These are phyloP conservation scores for Naganishia albida DNA, from an alignment of 1,284 basidiomycete species.

Conservation along the genomic window DNA sequence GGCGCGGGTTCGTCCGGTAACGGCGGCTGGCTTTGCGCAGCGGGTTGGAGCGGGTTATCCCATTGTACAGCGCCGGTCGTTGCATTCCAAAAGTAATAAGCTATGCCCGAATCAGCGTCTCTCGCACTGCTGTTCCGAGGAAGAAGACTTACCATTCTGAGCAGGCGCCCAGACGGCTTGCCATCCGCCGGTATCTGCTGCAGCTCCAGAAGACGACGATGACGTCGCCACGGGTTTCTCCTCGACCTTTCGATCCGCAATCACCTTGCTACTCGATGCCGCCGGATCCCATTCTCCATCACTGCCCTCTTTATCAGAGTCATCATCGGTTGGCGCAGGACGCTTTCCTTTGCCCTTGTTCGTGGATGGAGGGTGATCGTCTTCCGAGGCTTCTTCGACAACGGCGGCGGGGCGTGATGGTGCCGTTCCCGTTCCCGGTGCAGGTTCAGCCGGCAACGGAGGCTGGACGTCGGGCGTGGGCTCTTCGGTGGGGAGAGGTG, in stretches of 20 bases:
- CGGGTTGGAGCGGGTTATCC: conserved; percentile 69
- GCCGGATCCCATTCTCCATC: conserved; percentile 39
- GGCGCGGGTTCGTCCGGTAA: conserved; percentile 54
- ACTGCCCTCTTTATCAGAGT: conserved; percentile 31
- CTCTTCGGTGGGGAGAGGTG: conserved; percentile 20
- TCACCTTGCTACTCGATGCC: conserved; percentile 35
- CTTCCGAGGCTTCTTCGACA: conserved; percentile 7
- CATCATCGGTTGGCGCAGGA: conserved; percentile 26
- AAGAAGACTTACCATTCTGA: conserved; percentile 59
- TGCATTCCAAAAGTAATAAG: conserved; percentile 86
- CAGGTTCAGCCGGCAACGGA: conserved; percentile 32
- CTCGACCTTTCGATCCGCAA: conserved; percentile 32
- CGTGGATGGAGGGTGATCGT: background rate
- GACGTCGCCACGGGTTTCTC: conserved; percentile 16
- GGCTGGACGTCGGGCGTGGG: conserved; percentile 24
- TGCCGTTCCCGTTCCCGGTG: conserved; percentile 25
- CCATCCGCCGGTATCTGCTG: conserved; percentile 58
- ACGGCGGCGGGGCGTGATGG: background rate
- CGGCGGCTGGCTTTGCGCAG: conserved; percentile 40
- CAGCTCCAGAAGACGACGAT: too few relatives aligned
- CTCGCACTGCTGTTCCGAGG: background rate
- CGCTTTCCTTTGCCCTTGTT: conserved; percentile 20
- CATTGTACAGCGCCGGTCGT: conserved; percentile 81
- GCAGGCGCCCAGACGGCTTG: conserved; percentile 81
- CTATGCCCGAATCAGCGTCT: conserved; percentile 39